Evolutionary conservation across 2,329 filamentous ascomycete species (phyloP).

Genomic region (Aspergillus novoparasiticus): DNA sequence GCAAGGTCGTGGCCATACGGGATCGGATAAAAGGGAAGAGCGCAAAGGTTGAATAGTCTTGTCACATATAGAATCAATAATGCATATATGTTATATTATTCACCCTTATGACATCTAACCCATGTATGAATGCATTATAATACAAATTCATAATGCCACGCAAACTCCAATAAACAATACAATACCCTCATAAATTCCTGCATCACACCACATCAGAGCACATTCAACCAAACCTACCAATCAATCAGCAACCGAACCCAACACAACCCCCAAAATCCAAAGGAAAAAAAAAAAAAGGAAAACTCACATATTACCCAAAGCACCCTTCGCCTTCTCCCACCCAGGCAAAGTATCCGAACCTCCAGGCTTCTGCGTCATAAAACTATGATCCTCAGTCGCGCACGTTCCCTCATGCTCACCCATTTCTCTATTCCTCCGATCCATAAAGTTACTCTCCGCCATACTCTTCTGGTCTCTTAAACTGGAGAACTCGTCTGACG

Average conservation of each 20-base stretch:
- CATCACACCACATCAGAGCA: neutral
- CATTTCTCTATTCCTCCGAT: slow-evolving; percentile 14
- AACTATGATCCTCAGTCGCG: slow-evolving; percentile 35
- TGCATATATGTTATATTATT: neutral
- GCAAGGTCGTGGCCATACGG: slow-evolving; percentile 39
- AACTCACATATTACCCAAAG: slow-evolving; percentile 13
- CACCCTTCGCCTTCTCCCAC: slow-evolving; percentile 31
- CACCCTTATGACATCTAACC: neutral
- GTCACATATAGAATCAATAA: neutral
- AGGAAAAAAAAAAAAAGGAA: neutral
- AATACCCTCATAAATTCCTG: neutral
- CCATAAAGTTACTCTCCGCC: slow-evolving; percentile 24
- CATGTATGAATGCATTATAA: neutral
- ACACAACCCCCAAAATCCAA: neutral
- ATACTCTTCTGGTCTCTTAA: slow-evolving; percentile 31
- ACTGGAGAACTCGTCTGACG: slow-evolving; percentile 31
- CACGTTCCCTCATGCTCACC: slow-evolving; percentile 23
- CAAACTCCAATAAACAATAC: neutral
- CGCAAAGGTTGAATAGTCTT: slow-evolving; percentile 42
- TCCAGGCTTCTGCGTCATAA: slow-evolving; percentile 32
- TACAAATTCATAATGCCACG: neutral
- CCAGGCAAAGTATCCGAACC: slow-evolving; percentile 32
- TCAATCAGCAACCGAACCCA: neutral
- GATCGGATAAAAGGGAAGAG: slow-evolving; percentile 40
- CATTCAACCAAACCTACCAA: slow-evolving; percentile 7